These are phyloP conservation scores for Piper longum DNA, from an alignment of 164 flowering plant species.

Conservation along the genomic window DNA sequence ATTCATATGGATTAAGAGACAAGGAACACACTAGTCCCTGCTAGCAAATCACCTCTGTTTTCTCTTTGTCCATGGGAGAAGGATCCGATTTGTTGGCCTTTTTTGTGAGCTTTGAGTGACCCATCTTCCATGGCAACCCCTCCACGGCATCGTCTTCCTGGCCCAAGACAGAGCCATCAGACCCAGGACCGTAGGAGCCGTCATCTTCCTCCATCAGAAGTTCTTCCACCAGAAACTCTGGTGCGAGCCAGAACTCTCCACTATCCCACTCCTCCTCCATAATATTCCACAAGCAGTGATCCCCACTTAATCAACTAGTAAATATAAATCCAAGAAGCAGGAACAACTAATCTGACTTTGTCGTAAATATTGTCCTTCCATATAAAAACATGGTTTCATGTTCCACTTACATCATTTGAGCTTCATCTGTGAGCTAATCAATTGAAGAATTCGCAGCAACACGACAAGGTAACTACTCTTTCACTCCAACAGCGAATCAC, in stretches of 20 bases:
- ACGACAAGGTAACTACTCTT: no score
- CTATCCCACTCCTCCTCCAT: constrained; percentile 44
- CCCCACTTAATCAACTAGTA: background rate
- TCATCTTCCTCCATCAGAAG: constrained; percentile 17
- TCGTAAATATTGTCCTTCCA: no score
- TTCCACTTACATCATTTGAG: no score
- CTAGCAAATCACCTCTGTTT: constrained; percentile 16
- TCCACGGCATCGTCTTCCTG: constrained; percentile 26
- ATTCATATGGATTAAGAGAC: background rate
- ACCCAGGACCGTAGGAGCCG: constrained; percentile 5
- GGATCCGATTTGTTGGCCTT: constrained; percentile 6
- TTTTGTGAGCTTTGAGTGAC: constrained; percentile 24
- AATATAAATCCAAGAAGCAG: constrained; percentile 25
- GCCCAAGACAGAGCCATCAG: constrained; percentile 19
- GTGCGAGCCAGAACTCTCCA: constrained; percentile 62
- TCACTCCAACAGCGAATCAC: no score
- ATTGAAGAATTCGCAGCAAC: no score
- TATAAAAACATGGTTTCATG: no score
- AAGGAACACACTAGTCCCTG: no score
- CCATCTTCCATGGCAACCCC: constrained; percentile 42
- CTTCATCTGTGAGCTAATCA: no score
- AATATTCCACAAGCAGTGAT: background rate
- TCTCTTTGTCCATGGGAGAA: background rate
- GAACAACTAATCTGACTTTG: background rate
- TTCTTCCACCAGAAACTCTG: constrained; percentile 44